These are phyloP conservation scores for Abrus pulchellus DNA, from an alignment of 306 rosid species.

Conservation along the genomic window DNA sequence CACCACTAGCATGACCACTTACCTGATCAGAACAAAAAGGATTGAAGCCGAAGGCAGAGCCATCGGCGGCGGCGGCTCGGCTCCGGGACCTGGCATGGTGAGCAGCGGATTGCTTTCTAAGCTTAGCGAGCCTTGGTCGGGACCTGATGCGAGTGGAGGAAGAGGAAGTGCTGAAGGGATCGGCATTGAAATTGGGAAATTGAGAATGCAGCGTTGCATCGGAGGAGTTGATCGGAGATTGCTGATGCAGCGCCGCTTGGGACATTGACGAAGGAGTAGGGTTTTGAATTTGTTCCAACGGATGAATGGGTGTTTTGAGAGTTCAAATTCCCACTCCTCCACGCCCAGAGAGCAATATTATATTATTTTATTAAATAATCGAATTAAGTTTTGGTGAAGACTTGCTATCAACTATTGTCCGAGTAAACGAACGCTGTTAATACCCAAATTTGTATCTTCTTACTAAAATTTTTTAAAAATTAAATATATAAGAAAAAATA, in stretches of 20 bases:
- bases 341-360: not conserved
- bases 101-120: slow-evolving; percentile 69
- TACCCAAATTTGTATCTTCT: too few relatives aligned
- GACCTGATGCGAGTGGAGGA: slow-evolving; percentile 51
- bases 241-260: slow-evolving; percentile 59
- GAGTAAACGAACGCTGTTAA: too few relatives aligned
- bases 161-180: slow-evolving; percentile 40
- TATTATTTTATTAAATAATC: not conserved
- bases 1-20: slow-evolving; percentile 30
- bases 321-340: slow-evolving; percentile 43
- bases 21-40: slow-evolving; percentile 63
- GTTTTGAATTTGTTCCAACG: slow-evolving; percentile 39
- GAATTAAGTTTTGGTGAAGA: too few relatives aligned
- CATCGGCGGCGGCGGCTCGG: slow-evolving; percentile 42
- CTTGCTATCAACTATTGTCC: too few relatives aligned
- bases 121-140: slow-evolving; percentile 70
- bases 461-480: too few relatives aligned
- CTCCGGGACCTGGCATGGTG: slow-evolving; percentile 62
- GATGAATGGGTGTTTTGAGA: not conserved
- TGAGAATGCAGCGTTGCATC: slow-evolving; percentile 47
- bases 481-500: too few relatives aligned
- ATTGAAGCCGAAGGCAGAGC: slow-evolving; percentile 50
- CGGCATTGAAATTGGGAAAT: slow-evolving; percentile 46
- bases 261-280: slow-evolving; percentile 60
- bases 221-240: slow-evolving; percentile 58